Conservation (phyloP, 2,329 filamentous ascomycete genomes). For the Pleoardoris graminearum region DNA sequence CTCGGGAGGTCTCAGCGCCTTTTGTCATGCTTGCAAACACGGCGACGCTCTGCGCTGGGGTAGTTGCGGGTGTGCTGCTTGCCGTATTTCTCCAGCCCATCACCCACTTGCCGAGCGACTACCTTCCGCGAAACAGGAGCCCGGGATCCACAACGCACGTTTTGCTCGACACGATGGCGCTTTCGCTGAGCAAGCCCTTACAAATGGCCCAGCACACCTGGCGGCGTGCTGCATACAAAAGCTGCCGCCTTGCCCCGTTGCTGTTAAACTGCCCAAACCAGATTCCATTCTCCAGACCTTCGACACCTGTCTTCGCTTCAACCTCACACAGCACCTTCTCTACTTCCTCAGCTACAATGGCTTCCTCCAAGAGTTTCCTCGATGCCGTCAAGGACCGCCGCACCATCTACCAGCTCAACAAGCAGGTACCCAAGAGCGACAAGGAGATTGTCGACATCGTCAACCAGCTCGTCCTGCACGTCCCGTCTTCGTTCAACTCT, state of each 20-base stretch:
- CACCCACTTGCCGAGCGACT: constrained; percentile 22
- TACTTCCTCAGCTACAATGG: constrained; percentile 42
- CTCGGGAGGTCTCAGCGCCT: too few relatives aligned
- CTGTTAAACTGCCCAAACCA: constrained; percentile 9
- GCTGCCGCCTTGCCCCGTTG: constrained; percentile 15
- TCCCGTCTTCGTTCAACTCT: constrained; percentile 85
- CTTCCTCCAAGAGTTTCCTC: constrained; percentile 56
- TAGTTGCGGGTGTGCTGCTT: constrained; percentile 31
- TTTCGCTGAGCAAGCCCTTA: constrained; percentile 40
- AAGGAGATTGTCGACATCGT: constrained; percentile 66
- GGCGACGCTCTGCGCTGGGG: neutral
- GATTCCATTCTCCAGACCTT: constrained; percentile 12
- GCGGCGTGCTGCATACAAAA: constrained; percentile 26
- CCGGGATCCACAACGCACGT: constrained; percentile 11
- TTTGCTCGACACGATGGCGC: constrained; percentile 29
- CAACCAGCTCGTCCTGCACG: constrained; percentile 63
- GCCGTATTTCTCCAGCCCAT: constrained; percentile 30
- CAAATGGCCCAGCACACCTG: constrained; percentile 29
- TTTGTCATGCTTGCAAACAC: constrained; percentile 6
- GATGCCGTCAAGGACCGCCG: constrained; percentile 69
- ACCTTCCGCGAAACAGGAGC: constrained; percentile 1
- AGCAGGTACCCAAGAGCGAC: constrained; percentile 62
- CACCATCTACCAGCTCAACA: constrained; percentile 69
- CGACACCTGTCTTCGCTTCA: constrained; percentile 5
- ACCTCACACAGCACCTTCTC: constrained; percentile 20